Evolutionary conservation across 345 rosid genomes (phyloP), one percentile per base, ranked within the genome.

Genomic region (Euclidium syriacum): DNA sequence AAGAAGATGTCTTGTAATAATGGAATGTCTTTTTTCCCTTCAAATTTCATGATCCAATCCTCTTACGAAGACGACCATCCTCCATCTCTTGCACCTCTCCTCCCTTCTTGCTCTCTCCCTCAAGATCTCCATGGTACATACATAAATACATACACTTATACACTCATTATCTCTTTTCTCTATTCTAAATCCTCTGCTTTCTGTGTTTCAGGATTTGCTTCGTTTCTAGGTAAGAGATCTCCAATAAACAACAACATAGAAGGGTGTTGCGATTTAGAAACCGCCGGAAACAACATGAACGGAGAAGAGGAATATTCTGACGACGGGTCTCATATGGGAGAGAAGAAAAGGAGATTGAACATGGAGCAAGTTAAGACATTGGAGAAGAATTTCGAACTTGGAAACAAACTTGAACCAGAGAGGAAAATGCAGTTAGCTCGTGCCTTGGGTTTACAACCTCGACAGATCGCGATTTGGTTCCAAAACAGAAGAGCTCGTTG

Each of bases 381-480:
- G 29, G 99, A 95, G 80, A 95, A 83, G 77, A 90, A 82, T 70
- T 95, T 95, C 43, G 97, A 95, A 78, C 77, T 95, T 60, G 96
- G 97, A 7, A 95, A 88, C 64, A 90, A 95, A 80, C 99, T 90
- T 72, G 97, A 95, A 69, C 97, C 97, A 14, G 97, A 95, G 80
- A 86, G 95, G 72, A 95, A 90, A 82, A 83, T 95, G 87, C 96
- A 95, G 73, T 75, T 95, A 41, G 99, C 99, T 48, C 81, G 90
- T 64, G 89, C 90, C 67, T 91, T 95, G 44, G 89, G 90, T 23
- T 81, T 95, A 50, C 99, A 95, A 32, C 99, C 99, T 35, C 84
- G 99, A 72, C 99, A 95, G 81, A 70, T 95, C 65, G 95, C 97
- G 14, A 90, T 90, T 20, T 95, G 99, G 99, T 95, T 95, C 64